Base-by-base conservation (phyloP, 2,329 filamentous ascomycete genomes). In the Aspergillus ibericus region DNA sequence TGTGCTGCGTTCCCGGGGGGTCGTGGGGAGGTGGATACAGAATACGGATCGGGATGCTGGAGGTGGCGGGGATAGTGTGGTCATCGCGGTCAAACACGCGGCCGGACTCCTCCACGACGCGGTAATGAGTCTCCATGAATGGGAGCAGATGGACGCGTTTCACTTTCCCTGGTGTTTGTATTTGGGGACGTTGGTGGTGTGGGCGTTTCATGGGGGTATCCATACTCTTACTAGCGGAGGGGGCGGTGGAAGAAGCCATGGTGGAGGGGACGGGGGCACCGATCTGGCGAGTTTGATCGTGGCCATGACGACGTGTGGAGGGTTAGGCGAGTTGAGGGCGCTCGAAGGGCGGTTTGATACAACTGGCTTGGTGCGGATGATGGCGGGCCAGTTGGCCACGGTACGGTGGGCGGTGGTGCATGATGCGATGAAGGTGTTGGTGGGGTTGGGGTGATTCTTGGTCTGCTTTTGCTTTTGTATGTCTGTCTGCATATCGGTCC, bases 141-240 rank as follows among this genome's bases (percentile, higher is more conserved):
- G 79, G 58, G 81, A 83, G 18, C 77, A 80, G 1, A 80, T 80
- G 42, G 80, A 83, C 44, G 72, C 83, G 0, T 87, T 87, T 66
- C 84, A 87, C 64, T 83, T 86, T 16, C 83, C 84, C 0, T 88
- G 85, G 85, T 84, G 82, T 60, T 67, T 87, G 12, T 87, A 87
- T 63, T 73, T 88, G 1, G 83, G 83, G 0, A 85, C 84, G 0
- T 65, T 87, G 40, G 82, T 82, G 0, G 80, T 81, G 32, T 88
- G 85, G 84, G 80, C 81, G 0, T 85, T 84, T 54, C 83, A 85
- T 64, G 81, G 80, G 81, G 82, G 76, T 73, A 48, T n/a, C n/a
- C n/a, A n/a, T n/a, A n/a, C n/a, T n/a, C n/a, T 69, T 63, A 3
- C 66, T 81, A 36, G 66, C 80, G 5, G 70, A 70, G 5, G 27